Evolutionary conservation across 129 eudicot species (phyloP), one percentile per base, ranked within the genome.

Genomic region (Flaveria linearis): DNA sequence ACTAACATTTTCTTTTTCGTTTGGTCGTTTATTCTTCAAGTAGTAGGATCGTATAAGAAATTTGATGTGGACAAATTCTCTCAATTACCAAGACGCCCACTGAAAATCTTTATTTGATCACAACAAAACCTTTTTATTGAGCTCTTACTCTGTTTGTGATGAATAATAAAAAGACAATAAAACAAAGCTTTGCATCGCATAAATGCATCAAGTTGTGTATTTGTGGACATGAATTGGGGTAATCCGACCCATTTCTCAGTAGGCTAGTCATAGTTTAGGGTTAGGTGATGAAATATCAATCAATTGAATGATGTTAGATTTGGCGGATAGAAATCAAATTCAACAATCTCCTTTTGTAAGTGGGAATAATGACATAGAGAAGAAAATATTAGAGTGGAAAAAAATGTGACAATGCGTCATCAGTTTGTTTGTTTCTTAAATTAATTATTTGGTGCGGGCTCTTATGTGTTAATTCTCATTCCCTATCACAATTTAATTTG

Each of bases 231-330:
- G 71, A 64, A 41, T 64, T 15, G 1, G 17, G 69, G 43, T 64
- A 64, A 64, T 36, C 46, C 15, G 47, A 30, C 12, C 36, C 16
- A 25, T 9, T 22, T 23, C 15, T 12, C n/a, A 23, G 51, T 28
- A 26, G 39, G 72, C 49, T 47, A 62, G 26, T 56, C 0, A 26
- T 61, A 77, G 57, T 51, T 16, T 78, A 13, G 71, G 65, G 65
- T 71, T 33, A 28, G 28, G 8, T 61, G 42, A 17, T 71, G 63
- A 70, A 45, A 62, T n/a, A 10, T 71, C 5, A 33, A 71, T 25
- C 30, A 52, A 78, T 60, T 62, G 67, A 71, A 71, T 71, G 53
- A 62, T 47, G 82, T 41, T 20, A 71, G 26, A 72, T 79, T 22
- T 42, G 36, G 30, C 17, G 30, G 36, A 69, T 78, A 30, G 71